Evolutionary conservation across 2,329 filamentous ascomycete genomes (phyloP), one percentile per base, ranked within the genome.

Genomic region (Chrysoporthe austroafricana): DNA sequence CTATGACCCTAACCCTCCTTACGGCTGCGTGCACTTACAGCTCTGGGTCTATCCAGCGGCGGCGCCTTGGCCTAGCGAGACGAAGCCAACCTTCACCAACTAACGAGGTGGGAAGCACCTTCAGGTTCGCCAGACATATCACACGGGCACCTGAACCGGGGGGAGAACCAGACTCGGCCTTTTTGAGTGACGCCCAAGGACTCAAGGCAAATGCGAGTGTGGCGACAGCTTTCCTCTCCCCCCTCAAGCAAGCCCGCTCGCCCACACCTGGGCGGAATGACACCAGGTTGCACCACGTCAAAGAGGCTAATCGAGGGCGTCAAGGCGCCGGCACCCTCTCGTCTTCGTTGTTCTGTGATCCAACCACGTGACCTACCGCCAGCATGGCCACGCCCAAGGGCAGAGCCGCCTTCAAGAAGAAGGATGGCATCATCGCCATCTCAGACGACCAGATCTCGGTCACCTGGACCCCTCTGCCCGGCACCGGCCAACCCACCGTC

Each of bases 401-500:
- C 69, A 87, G 86, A 71, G 90, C 91, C 63, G 84, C 90, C 68
- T 98, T 96, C 85, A 98, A 97, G 82, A 99, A 98, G 84, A 96
- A 97, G 80, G 92, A 98, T 83, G 96, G 96, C 77, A 87, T 88
- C 69, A 82, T 99, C 74, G 87, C 88, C 36, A 84, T 98, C 73
- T 89, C 91, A 18, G 82, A 86, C 66, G 93, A 97, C 78, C 85
- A 88, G 74, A 87, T 87, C 75, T 88, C 85, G 48, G 87, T 98
- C 70, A 90, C 88, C 77, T 99, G 95, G 95, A 92, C 89, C 43
- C 91, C 93, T 11, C 84, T 87, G 64, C 85, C 85, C 58, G 85
- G 87, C 44, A 85, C 84, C 65, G 87, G 89, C 2, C 83, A 88
- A 64, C 85, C 91, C 3, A 82, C 85, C 36, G 82, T 97, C 69